Conservation (phyloP, 176 grass and related monocot species). For the Puccinellia tenuiflora region DNA sequence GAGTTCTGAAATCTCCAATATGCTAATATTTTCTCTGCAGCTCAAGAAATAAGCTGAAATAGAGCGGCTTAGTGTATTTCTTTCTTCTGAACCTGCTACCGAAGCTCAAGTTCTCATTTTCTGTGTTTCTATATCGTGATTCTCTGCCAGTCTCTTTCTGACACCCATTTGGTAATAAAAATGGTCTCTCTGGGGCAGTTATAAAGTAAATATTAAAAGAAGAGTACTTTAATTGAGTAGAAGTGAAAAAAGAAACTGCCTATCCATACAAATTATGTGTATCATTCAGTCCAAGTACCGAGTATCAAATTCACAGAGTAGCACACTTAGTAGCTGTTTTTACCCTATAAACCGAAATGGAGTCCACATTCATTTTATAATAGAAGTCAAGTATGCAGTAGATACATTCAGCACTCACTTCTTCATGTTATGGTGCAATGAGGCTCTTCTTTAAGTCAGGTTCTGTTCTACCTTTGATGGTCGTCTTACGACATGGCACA, state of each 20-base stretch:
- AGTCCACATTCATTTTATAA: neutral
- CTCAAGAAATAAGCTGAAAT: neutral
- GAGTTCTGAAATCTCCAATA: neutral
- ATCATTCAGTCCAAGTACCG: neutral
- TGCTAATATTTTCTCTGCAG: neutral
- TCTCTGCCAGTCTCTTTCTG: neutral
- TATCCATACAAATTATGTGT: neutral
- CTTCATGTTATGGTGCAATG: neutral
- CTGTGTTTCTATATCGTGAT: neutral
- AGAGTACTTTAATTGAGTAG: neutral
- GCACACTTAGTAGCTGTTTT: neutral
- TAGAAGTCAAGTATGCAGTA: neutral
- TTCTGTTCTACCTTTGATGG: neutral
- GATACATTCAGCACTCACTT: neutral
- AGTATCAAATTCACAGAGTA: neutral
- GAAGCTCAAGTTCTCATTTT: neutral
- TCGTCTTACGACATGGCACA: neutral
- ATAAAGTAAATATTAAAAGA: neutral
- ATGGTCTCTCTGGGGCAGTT: neutral
- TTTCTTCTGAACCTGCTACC: neutral
- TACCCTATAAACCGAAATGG: neutral
- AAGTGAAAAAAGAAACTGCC: neutral
- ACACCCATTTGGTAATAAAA: neutral
- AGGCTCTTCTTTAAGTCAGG: slow-evolving; percentile 1
- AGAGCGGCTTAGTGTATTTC: neutral